These are phyloP conservation scores for Colletotrichum lentis DNA, from an alignment of 2,329 filamentous ascomycete species.

Conservation along the genomic window DNA sequence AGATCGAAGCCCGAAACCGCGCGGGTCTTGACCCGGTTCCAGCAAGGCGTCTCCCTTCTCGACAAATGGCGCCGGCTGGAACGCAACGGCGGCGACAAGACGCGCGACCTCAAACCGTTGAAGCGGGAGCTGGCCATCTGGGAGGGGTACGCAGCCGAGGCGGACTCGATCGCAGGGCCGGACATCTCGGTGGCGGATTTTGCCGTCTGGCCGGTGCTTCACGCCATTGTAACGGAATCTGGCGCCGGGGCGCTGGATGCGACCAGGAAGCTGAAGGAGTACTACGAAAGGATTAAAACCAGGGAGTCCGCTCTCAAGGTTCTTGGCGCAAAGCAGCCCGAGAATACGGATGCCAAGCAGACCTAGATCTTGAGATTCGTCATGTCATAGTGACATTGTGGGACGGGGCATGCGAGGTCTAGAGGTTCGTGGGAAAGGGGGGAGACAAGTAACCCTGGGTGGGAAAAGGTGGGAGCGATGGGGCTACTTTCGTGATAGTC, in stretches of 20 bases:
- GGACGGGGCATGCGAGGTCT: no score
- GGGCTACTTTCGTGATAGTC: neutral
- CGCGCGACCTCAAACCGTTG: slow-evolving; percentile 40
- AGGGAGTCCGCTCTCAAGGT: slow-evolving; percentile 41
- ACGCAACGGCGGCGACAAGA: slow-evolving; percentile 24
- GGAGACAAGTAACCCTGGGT: neutral
- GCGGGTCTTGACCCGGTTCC: slow-evolving; percentile 52
- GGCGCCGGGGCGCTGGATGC: slow-evolving; percentile 46
- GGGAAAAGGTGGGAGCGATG: neutral
- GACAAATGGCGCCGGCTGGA: slow-evolving; percentile 46
- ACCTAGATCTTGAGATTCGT: no score
- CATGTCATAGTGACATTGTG: no score
- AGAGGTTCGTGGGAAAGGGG: neutral
- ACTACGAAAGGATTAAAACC: slow-evolving; percentile 48
- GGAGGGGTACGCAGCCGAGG: slow-evolving; percentile 50
- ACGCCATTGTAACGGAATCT: slow-evolving; percentile 52
- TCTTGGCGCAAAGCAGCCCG: slow-evolving; percentile 27
- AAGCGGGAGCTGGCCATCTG: slow-evolving; percentile 51
- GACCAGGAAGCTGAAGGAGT: slow-evolving; percentile 46
- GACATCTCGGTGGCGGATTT: slow-evolving; percentile 60
- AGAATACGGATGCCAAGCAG: neutral
- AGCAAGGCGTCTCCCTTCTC: slow-evolving; percentile 51
- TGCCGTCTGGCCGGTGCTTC: slow-evolving; percentile 64
- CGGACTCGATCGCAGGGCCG: slow-evolving; percentile 57
- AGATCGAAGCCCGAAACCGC: slow-evolving; percentile 47